Evolutionary conservation across 768 basidiomycete species (phyloP), one percentile per base, ranked within the genome.

Genomic region (Neoboletus magnificus): DNA sequence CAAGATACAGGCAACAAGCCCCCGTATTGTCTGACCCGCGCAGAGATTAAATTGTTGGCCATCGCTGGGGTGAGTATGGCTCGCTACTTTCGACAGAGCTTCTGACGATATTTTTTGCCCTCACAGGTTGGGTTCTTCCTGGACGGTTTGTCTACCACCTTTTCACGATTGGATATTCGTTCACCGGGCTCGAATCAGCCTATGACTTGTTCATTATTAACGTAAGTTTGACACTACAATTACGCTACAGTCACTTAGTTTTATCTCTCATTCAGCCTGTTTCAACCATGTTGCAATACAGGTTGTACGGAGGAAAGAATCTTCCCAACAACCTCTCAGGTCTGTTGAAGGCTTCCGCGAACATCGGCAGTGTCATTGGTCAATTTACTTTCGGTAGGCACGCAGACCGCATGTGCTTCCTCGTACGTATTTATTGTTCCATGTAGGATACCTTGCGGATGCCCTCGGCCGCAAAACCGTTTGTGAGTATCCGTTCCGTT

Each of bases 171-270:
- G 47, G 29, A 41, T 22, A 37, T 32, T 7, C 15, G 22, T 42
- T 66, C 8, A 62, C 52, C 16, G 52, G 54, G n/a, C 13, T 33
- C n/a, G n/a, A 25, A 45, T 22, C 56, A 84, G 86, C 85, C 5
- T 87, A 87, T 59, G 86, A 87, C 64, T 71, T 87, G 6, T 87
- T 87, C 71, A 79, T 86, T 58, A 86, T 87, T 66, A 86, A 86
- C 67, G 83, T 82, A 56, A 44, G 81, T 61, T 7, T 3, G 5
- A 8, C 20, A 7, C 12, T 16, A 18, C 30, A 18, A 11, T n/a
- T 10, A 16, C 40, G 7, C 0, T 46, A 1, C 33, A 30, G 8
- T 40, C 33, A 22, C 39, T 52, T 32, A 48, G 18, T 15, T 48
- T 36, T 45, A 18, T 12, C 9, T 47, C 9, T 30, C 39, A 33